Percentiles rank a stretch among this genome's conserved stretches.
Evolutionary conservation across 805 yeast genomes (phyloP).

Genomic region (Kazachstania bromeliacearum): DNA sequence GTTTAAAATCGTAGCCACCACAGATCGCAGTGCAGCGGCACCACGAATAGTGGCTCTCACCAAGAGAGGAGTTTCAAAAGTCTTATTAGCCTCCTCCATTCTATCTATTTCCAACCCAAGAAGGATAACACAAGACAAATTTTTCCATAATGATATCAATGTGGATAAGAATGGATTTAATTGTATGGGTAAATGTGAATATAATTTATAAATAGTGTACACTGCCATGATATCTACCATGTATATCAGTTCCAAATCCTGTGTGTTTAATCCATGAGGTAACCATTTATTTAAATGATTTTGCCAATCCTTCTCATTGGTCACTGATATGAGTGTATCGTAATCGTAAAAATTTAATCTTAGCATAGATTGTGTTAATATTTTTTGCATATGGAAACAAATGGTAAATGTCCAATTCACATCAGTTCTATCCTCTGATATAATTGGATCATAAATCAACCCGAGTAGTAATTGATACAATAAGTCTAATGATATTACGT

Average conservation of each 20-base stretch:
- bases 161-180: conserved; percentile 55
- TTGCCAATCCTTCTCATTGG: conserved; percentile 14
- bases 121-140: conserved; percentile 48
- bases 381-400: conserved; percentile 24
- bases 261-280: conserved; percentile 29
- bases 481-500: conserved; percentile 46
- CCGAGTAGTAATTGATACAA: conserved; percentile 44
- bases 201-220: conserved; percentile 37
- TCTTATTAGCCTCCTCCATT: conserved; percentile 35
- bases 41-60: conserved; percentile 49
- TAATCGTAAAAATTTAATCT: conserved; percentile 23
- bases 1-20: conserved; percentile 52
- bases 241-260: conserved; percentile 38
- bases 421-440: conserved; percentile 5
- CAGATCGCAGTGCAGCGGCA: conserved; percentile 51
- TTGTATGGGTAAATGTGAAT: conserved; percentile 26
- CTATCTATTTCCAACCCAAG: conserved; percentile 55
- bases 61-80: conserved; percentile 35
- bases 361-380: conserved; percentile 15
- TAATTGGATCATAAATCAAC: conserved; percentile 18
- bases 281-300: conserved; percentile 31
- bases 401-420: conserved; percentile 21
- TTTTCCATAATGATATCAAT: conserved; percentile 56
- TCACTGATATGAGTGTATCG: conserved; percentile 12
- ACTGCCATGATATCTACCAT: conserved; percentile 36